Evolutionary conservation across 2,329 filamentous ascomycete species (phyloP), one percentile per base, ranked within the genome.

Genomic region (Didymella exigua): DNA sequence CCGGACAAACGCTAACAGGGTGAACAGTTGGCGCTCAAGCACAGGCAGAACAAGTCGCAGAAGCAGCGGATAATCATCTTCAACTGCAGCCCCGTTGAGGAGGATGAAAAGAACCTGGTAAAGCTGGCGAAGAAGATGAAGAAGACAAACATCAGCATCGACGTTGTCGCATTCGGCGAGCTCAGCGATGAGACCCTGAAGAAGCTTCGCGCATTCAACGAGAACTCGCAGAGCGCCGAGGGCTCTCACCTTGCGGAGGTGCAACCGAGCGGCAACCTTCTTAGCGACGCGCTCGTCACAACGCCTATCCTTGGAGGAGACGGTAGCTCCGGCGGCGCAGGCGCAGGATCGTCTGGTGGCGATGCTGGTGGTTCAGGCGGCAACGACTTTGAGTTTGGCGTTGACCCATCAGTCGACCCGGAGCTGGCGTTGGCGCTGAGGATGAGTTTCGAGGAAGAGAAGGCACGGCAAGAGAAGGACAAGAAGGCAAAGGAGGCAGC

Each of bases 361-460:
- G 81, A 82, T 46, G 84, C 80, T 47, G 84, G 81, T 47, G 79
- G 67, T 29, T 59, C 79, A 37, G 82, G 80, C 53, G 84, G 80
- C 29, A 84, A 83, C 51, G 86, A 89, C 59, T 96, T 91, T 67
- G 90, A 92, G 66, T 96, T 96, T 73, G 91, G 90, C 61, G 91
- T 96, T 63, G 95, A 98, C 75, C 93, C 93, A 13, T 89, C 88
- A 49, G 84, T 93, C 69, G 95, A 99, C 72, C 95, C 95, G 3
- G 95, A 99, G 76, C 81, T 99, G 70, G 95, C 95, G 19, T 85
- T 99, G 65, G 95, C 95, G 47, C 81, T 99, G 73, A 88, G 95
- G 61, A 96, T 99, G 91, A 96, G 91, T 77, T 91, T 96, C 85
- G 95, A 99, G 75, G 95, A 99, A 75, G 95, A 99, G 78, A 96